Evolutionary conservation across 2,329 filamentous ascomycete genomes (phyloP).

Genomic region (Hymenoscyphus infarciens): DNA sequence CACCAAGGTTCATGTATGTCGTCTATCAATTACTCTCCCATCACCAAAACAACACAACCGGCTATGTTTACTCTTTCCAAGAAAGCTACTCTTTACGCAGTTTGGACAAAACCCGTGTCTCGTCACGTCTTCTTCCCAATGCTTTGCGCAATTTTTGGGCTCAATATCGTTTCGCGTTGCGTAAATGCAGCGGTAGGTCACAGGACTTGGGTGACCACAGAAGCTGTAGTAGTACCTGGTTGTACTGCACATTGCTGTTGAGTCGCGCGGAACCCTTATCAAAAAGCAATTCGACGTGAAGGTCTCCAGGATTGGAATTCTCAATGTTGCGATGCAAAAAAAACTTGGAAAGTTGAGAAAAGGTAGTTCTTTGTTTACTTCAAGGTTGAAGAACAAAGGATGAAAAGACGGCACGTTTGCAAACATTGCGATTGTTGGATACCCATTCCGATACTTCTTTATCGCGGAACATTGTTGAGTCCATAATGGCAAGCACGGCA

Average conservation of each 20-base stretch:
- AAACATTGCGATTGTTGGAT: background rate
- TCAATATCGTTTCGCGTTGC: background rate
- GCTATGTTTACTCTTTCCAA: background rate
- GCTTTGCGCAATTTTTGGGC: background rate
- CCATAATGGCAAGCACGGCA: too few relatives aligned
- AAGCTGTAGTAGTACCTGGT: constrained; percentile 1
- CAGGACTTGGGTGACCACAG: background rate
- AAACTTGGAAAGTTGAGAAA: background rate
- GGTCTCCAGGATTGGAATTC: too few relatives aligned
- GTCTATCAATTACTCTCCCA: background rate
- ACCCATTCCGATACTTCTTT: background rate
- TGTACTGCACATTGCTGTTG: background rate
- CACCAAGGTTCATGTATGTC: background rate
- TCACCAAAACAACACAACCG: background rate
- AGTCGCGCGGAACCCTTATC: background rate
- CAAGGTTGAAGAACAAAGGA: background rate
- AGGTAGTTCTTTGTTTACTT: background rate
- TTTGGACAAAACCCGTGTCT: background rate
- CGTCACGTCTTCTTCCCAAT: background rate
- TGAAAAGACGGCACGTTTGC: background rate
- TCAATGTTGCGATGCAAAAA: background rate
- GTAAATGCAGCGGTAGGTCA: background rate
- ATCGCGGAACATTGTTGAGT: too few relatives aligned
- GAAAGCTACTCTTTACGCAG: background rate
- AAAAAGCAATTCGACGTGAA: background rate